These are phyloP conservation scores for Pythium volutum DNA, from an alignment of 352 stramenopile genomes.

Conservation along the genomic window DNA sequence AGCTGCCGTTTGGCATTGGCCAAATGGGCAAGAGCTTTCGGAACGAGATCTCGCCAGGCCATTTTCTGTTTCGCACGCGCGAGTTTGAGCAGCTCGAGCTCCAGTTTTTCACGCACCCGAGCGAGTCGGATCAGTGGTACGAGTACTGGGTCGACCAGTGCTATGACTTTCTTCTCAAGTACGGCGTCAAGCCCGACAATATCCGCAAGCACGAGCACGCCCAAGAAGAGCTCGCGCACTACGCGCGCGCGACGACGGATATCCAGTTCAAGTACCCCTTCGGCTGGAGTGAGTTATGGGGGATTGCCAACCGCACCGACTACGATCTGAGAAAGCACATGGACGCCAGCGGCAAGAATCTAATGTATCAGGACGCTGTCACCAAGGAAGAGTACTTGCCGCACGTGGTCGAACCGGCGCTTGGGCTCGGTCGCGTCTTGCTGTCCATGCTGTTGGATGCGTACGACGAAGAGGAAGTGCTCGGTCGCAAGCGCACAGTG, in stretches of 20 bases:
- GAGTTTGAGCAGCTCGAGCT: conserved; percentile 99
- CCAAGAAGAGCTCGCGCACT: conserved; percentile 94
- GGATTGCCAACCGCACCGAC: conserved; percentile 94
- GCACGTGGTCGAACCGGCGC: conserved; percentile 92
- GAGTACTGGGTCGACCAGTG: conserved; percentile 93
- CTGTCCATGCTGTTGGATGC: conserved; percentile 93
- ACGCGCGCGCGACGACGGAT: conserved; percentile 95
- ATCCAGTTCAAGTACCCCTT: conserved; percentile 98
- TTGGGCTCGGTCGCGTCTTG: conserved; percentile 91
- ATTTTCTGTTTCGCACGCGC: conserved; percentile 96
- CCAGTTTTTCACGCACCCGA: conserved; percentile 76
- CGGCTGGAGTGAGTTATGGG: conserved; percentile 95
- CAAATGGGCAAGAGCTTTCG: conserved; percentile 98
- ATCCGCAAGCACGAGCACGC: conserved; percentile 92
- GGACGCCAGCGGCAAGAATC: conserved; percentile 90
- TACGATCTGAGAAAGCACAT: conserved; percentile 97
- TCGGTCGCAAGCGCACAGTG: conserved; percentile 72
- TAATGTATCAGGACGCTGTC: conserved; percentile 59
- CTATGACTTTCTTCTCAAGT: conserved; percentile 88
- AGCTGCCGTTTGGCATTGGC: conserved; percentile 94
- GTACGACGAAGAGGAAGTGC: conserved; percentile 94
- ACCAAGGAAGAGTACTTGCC: conserved; percentile 90
- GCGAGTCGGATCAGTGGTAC: conserved; percentile 75
- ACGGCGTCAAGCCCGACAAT: conserved; percentile 86
- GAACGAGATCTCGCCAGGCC: conserved; percentile 97